phyloP scores from a whole-genome alignment of 257 asterid genomes.

The Asclepias syriaca region DNA sequence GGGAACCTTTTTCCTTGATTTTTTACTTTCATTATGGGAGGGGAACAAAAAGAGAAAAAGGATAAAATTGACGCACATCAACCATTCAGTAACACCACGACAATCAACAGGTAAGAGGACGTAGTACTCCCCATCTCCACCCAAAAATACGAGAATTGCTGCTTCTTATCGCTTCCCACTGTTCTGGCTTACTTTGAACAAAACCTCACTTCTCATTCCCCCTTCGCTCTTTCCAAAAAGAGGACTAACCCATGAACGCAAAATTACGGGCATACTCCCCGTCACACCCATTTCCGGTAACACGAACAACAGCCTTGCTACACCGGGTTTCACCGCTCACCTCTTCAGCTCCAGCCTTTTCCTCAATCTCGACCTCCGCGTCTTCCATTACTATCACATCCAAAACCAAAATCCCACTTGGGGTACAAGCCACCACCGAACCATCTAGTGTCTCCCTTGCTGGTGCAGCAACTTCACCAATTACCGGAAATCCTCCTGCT shows the following conservation, averaged over 20 bases:
- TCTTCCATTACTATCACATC: constrained; percentile 24
- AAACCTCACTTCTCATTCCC: background rate
- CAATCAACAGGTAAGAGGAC: constrained; percentile 4
- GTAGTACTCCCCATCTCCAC: constrained; percentile 52
- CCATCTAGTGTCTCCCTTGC: constrained; percentile 24
- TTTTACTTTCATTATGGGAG: too few species aligned
- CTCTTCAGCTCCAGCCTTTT: constrained; percentile 22
- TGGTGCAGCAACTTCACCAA: constrained; percentile 16
- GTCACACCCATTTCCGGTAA: constrained; percentile 16
- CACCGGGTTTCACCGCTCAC: constrained; percentile 38
- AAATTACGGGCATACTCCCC: constrained; percentile 9
- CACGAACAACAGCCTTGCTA: constrained; percentile 29
- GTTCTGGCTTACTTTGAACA: constrained; percentile 4
- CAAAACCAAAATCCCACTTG: constrained; percentile 31
- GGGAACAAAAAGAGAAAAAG: too few species aligned
- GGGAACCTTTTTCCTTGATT: too few species aligned
- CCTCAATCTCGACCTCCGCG: constrained; percentile 24
- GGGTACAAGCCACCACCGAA: constrained; percentile 32
- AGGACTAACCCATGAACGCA: constrained; percentile 59
- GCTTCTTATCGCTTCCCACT: constrained; percentile 30
- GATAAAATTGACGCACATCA: constrained; percentile 5
- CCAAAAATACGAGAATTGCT: constrained; percentile 16
- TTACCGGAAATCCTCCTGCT: constrained; percentile 17
- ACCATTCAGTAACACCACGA: background rate
- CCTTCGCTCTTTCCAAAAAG: constrained; percentile 17